A percentile compares a stretch with the other conserved stretches of the same genome.
Evolutionary conservation across 176 grass and related monocot genomes (phyloP).

Genomic region (Alopecurus myosuroides): DNA sequence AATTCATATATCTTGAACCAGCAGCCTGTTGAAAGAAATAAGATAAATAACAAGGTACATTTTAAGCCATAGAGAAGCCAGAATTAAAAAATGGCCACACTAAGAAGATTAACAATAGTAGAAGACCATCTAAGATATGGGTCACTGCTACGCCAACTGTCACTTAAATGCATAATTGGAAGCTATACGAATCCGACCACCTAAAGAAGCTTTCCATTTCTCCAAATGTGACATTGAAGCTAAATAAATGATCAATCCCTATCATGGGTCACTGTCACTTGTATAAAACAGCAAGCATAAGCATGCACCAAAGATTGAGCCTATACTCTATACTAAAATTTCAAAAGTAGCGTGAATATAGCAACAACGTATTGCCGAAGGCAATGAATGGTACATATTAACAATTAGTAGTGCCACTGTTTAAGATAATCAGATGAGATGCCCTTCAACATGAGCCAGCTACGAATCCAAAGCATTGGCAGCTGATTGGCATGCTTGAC

Average conservation of each 20-base stretch:
- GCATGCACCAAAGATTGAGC: neutral
- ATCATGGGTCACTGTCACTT: neutral
- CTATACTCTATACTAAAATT: neutral
- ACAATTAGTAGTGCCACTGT: neutral
- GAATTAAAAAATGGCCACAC: conserved; percentile 18
- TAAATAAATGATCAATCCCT: neutral
- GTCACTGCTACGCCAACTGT: conserved; percentile 8
- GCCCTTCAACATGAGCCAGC: neutral
- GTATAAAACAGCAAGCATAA: neutral
- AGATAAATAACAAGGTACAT: conserved; percentile 17
- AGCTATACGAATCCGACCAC: neutral
- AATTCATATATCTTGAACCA: conserved; percentile 1
- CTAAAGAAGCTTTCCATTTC: neutral
- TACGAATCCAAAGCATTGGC: neutral
- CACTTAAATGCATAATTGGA: conserved; percentile 22
- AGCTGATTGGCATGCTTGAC: neutral
- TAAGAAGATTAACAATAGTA: neutral
- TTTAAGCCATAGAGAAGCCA: conserved; percentile 4
- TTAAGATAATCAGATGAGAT: neutral
- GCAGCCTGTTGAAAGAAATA: conserved; percentile 19
- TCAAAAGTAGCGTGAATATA: neutral
- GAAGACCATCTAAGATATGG: conserved; percentile 19
- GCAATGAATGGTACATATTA: neutral
- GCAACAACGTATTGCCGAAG: neutral
- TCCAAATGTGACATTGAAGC: conserved; percentile 3